A percentile compares a stretch with the other conserved stretches of the same genome.
Conservation (phyloP, 2,329 filamentous ascomycete genomes). For the Aureobasidium leucospermi region DNA sequence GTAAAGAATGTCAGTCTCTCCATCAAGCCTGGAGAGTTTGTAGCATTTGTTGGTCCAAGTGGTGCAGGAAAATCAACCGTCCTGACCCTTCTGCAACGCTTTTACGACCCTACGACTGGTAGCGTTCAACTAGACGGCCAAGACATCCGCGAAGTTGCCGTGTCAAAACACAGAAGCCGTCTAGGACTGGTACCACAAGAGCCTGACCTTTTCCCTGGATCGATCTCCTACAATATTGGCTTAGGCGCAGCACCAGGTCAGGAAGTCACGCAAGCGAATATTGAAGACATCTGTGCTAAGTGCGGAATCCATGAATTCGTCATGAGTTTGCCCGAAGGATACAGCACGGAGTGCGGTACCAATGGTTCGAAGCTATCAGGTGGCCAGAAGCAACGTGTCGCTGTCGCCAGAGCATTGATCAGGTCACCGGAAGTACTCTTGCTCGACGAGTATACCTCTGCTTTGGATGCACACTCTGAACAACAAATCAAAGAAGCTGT, state of each 20-base stretch:
- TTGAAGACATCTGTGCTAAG: slow-evolving; percentile 32
- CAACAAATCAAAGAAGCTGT: slow-evolving; percentile 36
- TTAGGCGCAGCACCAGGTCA: slow-evolving; percentile 28
- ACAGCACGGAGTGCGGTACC: slow-evolving; percentile 38
- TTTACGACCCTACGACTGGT: slow-evolving; percentile 36
- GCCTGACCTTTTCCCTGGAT: slow-evolving; percentile 38
- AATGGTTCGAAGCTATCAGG: slow-evolving; percentile 37
- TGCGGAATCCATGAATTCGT: slow-evolving; percentile 43
- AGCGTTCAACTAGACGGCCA: slow-evolving; percentile 34
- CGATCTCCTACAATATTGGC: slow-evolving; percentile 37
- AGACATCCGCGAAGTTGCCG: slow-evolving; percentile 33
- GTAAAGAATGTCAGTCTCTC: slow-evolving; percentile 43
- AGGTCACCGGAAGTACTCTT: slow-evolving; percentile 40
- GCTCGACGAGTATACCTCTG: slow-evolving; percentile 41
- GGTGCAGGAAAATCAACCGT: slow-evolving; percentile 41
- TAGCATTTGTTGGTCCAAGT: slow-evolving; percentile 41
- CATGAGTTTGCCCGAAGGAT: slow-evolving; percentile 39
- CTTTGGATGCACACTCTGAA: slow-evolving; percentile 40
- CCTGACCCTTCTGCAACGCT: slow-evolving; percentile 40
- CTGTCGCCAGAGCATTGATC: slow-evolving; percentile 40
- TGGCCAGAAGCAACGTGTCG: slow-evolving; percentile 40
- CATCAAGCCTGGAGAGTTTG: slow-evolving; percentile 44
- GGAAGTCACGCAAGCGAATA: slow-evolving; percentile 22
- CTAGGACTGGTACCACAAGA: slow-evolving; percentile 41
- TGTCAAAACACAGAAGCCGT: slow-evolving; percentile 30